Conservation (phyloP, 1,284 basidiomycete genomes). For the Neotropicomus parvogracilis region DNA sequence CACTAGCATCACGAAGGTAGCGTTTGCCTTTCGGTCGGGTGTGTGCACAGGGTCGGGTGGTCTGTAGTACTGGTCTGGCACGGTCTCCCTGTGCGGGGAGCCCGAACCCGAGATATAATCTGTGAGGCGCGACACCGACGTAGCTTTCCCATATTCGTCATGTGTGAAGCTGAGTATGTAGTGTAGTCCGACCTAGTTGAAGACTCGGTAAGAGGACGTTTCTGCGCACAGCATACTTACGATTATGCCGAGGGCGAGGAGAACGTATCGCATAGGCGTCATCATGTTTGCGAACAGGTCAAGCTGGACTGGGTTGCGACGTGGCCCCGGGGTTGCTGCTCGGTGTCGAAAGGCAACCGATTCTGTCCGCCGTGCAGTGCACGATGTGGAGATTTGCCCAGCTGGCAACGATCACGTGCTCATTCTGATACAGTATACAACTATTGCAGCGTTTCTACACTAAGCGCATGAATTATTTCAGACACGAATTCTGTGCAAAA, state of each 20-base stretch:
- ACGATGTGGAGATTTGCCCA: not conserved
- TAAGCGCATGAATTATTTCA: constrained; percentile 36
- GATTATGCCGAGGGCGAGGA: constrained; percentile 63
- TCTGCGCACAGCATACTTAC: constrained; percentile 39
- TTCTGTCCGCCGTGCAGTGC: not conserved
- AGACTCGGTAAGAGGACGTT: constrained; percentile 11
- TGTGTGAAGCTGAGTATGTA: constrained; percentile 70
- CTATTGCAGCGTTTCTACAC: constrained; percentile 13
- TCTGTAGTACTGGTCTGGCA: constrained; percentile 57
- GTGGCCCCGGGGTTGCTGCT: no score
- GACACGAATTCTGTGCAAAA: constrained; percentile 45
- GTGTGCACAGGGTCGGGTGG: constrained; percentile 35
- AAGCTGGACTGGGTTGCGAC: not conserved
- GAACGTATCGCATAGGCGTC: constrained; percentile 71
- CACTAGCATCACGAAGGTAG: constrained; percentile 82
- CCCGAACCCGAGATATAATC: constrained; percentile 38
- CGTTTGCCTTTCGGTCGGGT: constrained; percentile 68
- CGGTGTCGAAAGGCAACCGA: not conserved
- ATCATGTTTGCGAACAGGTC: constrained; percentile 53
- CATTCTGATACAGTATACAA: constrained; percentile 2
- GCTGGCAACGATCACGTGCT: constrained; percentile 19
- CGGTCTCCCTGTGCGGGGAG: constrained; percentile 50
- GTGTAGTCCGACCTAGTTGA: constrained; percentile 60
- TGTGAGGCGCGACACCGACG: constrained; percentile 54
- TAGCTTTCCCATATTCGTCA: constrained; percentile 63